These are phyloP conservation scores for Chalciporus pseudorubinellus DNA, from an alignment of 768 basidiomycete species.

Conservation along the genomic window DNA sequence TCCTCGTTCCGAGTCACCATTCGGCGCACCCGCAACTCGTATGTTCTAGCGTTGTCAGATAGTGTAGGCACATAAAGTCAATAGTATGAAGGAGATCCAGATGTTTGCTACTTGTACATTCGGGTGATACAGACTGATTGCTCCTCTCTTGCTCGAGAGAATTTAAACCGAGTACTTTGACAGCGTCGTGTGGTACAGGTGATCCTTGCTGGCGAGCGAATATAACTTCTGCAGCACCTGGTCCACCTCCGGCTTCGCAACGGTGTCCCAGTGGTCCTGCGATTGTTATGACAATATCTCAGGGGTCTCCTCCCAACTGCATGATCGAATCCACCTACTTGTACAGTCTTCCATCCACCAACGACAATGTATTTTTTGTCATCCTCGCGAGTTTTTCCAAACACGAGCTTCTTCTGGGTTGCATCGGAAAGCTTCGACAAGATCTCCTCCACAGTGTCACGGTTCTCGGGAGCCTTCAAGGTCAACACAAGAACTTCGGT, in stretches of 20 bases:
- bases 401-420: constrained; percentile 14
- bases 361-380: constrained; percentile 20
- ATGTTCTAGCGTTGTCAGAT: too few relatives aligned
- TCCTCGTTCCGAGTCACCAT: too few relatives aligned
- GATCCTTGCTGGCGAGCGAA: constrained; percentile 15
- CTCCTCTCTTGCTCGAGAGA: background rate
- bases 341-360: constrained; percentile 21
- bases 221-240: constrained; percentile 6
- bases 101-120: too few relatives aligned
- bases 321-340: constrained; percentile 16
- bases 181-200: constrained; percentile 14
- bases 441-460: constrained; percentile 9
- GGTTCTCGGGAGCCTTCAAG: constrained; percentile 25
- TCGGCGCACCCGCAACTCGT: too few relatives aligned
- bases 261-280: constrained; percentile 17
- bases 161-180: background rate
- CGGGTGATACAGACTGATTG: too few relatives aligned
- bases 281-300: too few relatives aligned
- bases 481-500: constrained; percentile 19
- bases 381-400: constrained; percentile 20
- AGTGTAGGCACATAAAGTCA: too few relatives aligned
- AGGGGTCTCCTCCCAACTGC: background rate
- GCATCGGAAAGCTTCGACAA: constrained; percentile 12
- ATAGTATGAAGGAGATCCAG: too few relatives aligned
- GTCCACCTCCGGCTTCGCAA: background rate